Evolutionary conservation across 768 basidiomycete genomes (phyloP).

Genomic region (Panaeolus papilionaceus): DNA sequence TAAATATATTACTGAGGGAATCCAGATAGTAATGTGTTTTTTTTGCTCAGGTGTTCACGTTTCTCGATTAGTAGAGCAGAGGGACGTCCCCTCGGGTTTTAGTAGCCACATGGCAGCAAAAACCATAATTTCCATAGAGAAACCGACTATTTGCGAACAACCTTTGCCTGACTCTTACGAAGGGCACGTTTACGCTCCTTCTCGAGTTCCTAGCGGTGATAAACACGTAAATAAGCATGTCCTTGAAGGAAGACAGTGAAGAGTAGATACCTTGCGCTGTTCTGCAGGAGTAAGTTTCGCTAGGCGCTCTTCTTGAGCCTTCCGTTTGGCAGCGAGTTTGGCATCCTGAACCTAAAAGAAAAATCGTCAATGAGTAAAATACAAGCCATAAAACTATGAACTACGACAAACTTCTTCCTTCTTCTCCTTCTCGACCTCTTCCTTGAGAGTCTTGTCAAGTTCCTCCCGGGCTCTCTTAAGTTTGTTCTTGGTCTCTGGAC

Average conservation of each 20-base stretch:
- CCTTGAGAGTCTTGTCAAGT: slow-evolving; percentile 69
- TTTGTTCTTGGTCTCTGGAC: slow-evolving; percentile 85
- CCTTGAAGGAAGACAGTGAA: neutral
- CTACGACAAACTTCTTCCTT: slow-evolving; percentile 63
- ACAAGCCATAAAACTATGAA: neutral
- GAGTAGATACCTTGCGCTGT: slow-evolving; percentile 74
- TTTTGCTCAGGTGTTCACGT: neutral
- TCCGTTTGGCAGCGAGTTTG: slow-evolving; percentile 74
- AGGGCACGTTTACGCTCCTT: slow-evolving; percentile 78
- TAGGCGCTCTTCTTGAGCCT: slow-evolving; percentile 75
- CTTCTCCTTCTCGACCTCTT: slow-evolving; percentile 70
- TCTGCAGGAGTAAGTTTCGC: slow-evolving; percentile 78
- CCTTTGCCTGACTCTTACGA: slow-evolving; percentile 74
- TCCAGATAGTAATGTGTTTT: slow-evolving; percentile 19
- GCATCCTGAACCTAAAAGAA: slow-evolving; percentile 61
- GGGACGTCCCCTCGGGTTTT: neutral
- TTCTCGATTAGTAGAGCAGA: neutral
- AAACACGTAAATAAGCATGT: neutral
- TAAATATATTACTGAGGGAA: slow-evolving; percentile 27
- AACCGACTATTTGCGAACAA: slow-evolving; percentile 51
- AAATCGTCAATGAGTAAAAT: slow-evolving; percentile 21
- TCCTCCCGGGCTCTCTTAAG: slow-evolving; percentile 77
- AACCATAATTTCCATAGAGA: neutral
- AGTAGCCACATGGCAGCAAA: neutral
- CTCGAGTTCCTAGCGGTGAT: slow-evolving; percentile 50